Conservation (phyloP, 2,329 filamentous ascomycete genomes). For the Botrytis squamosa region DNA sequence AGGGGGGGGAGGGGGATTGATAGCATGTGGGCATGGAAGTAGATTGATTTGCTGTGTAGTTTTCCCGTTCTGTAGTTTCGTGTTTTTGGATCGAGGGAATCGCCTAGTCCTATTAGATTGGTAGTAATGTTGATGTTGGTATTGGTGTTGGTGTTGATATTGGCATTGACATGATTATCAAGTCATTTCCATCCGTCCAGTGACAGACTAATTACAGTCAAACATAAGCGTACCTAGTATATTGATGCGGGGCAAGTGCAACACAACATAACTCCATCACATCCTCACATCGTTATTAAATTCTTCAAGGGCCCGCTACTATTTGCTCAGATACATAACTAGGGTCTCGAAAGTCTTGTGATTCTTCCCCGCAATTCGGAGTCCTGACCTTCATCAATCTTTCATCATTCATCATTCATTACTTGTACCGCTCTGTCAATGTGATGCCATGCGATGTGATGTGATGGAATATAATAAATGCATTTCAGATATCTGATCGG, state of each 20-base stretch:
- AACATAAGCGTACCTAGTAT: neutral
- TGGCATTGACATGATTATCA: neutral
- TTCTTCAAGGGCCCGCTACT: neutral
- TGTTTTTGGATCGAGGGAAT: neutral
- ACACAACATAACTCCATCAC: slow-evolving; percentile 4
- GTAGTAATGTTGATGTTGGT: neutral
- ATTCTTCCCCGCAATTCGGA: slow-evolving; percentile 4
- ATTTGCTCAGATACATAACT: neutral
- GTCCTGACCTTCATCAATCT: neutral
- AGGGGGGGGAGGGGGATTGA: neutral
- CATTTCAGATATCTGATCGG: slow-evolving; percentile 8
- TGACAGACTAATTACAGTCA: slow-evolving; percentile 7
- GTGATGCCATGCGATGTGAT: neutral
- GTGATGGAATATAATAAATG: neutral
- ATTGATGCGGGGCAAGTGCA: slow-evolving; percentile 4
- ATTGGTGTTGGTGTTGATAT: neutral
- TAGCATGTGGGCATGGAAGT: neutral
- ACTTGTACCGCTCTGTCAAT: neutral
- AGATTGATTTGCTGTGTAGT: neutral
- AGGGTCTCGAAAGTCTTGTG: slow-evolving; percentile 2
- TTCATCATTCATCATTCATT: slow-evolving; percentile 1
- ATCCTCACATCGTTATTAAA: neutral
- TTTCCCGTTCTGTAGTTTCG: neutral
- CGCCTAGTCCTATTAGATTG: neutral
- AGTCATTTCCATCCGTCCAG: slow-evolving; percentile 9